Evolutionary conservation across 2,329 filamentous ascomycete species (phyloP).

Genomic region (Ascosphaera aggregata): DNA sequence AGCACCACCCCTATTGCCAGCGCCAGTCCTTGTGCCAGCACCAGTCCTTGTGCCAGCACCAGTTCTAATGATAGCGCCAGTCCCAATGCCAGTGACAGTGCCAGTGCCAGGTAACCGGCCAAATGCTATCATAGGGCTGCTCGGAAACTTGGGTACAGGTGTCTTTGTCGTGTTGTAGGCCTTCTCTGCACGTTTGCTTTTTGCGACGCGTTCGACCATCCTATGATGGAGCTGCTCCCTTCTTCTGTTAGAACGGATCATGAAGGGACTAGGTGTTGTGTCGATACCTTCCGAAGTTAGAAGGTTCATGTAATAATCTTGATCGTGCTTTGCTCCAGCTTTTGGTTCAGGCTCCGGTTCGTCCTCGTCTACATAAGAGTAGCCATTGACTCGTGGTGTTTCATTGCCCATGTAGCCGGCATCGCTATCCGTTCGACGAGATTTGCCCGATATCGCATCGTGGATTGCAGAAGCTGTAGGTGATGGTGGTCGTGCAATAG

Average conservation of each 20-base stretch:
- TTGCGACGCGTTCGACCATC: constrained; percentile 63
- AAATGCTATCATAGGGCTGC: constrained; percentile 17
- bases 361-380: constrained; percentile 75
- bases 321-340: constrained; percentile 26
- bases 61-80: too few relatives aligned
- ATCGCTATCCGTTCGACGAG: constrained; percentile 38
- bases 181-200: constrained; percentile 41
- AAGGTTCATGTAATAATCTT: constrained; percentile 11
- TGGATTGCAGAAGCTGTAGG: constrained; percentile 67
- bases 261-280: constrained; percentile 51
- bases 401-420: constrained; percentile 39
- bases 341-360: constrained; percentile 16
- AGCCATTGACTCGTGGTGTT: constrained; percentile 81
- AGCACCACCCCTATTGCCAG: not conserved
- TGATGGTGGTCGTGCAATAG: constrained; percentile 37
- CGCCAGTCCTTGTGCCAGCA: not conserved
- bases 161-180: constrained; percentile 36
- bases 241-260: constrained; percentile 47
- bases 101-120: constrained; percentile 9
- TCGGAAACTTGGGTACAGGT: constrained; percentile 16
- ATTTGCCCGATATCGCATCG: constrained; percentile 58
- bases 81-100: constrained; percentile 6
- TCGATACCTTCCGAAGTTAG: constrained; percentile 16
- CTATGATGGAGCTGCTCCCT: constrained; percentile 64
- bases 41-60: not conserved